Percentiles rank a stretch among this genome's conserved stretches.
phyloP scores from a whole-genome alignment of 345 rosid species.

The Melaleuca quinquenervia region DNA sequence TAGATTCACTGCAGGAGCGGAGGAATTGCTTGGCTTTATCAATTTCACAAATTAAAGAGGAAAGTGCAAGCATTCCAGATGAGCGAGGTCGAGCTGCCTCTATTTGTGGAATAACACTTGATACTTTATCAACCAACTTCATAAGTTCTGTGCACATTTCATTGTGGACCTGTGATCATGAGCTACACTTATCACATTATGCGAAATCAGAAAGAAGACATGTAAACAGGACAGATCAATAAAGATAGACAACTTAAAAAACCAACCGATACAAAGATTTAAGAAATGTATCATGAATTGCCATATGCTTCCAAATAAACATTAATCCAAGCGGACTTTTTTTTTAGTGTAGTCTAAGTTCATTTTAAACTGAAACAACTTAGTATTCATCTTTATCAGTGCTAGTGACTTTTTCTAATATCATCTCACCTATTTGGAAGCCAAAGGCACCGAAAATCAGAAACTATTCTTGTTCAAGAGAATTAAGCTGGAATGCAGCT shows the following conservation, averaged over 20 bases:
- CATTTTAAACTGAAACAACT: background rate
- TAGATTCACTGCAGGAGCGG: constrained; percentile 59
- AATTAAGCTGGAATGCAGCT: background rate
- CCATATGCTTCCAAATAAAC: background rate
- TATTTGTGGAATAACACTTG: constrained; percentile 45
- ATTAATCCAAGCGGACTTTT: background rate
- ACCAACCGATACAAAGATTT: background rate
- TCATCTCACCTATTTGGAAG: background rate
- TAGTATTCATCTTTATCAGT: background rate
- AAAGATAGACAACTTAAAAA: background rate
- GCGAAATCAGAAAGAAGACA: background rate
- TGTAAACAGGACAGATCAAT: background rate
- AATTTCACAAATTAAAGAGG: constrained; percentile 33
- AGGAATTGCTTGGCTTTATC: constrained; percentile 58
- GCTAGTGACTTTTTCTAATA: background rate
- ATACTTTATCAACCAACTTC: constrained; percentile 33
- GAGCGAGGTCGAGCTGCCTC: constrained; percentile 75
- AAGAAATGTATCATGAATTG: background rate
- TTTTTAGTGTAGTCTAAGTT: background rate
- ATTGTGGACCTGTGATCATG: constrained; percentile 51
- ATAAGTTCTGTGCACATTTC: constrained; percentile 49
- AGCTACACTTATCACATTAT: background rate
- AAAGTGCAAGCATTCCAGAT: constrained; percentile 48
- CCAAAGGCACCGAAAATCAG: background rate
- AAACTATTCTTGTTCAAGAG: background rate